These are phyloP conservation scores for Dentipellis sp. DNA, from an alignment of 768 basidiomycete genomes.

Conservation along the genomic window DNA sequence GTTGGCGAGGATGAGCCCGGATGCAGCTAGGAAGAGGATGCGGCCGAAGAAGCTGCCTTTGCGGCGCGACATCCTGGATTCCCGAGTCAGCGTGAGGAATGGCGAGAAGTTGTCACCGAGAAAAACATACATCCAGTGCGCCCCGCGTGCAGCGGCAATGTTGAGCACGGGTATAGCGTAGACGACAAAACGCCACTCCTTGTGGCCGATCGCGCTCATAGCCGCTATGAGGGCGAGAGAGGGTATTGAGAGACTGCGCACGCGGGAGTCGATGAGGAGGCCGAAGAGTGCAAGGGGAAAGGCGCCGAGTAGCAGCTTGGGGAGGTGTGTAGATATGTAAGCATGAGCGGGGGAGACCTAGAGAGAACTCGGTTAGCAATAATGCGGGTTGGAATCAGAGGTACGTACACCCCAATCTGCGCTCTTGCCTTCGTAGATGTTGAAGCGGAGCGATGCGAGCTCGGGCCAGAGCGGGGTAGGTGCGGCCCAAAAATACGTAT, in stretches of 20 bases:
- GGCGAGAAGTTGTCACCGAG: too few species aligned
- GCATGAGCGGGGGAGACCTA: constrained; percentile 62
- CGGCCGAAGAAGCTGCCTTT: constrained; percentile 40
- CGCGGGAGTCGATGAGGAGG: constrained; percentile 33
- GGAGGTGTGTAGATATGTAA: constrained; percentile 62
- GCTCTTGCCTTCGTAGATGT: constrained; percentile 79
- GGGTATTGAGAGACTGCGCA: constrained; percentile 43
- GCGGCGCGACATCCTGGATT: constrained; percentile 16
- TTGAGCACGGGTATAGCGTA: constrained; percentile 82
- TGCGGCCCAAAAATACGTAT: constrained; percentile 78
- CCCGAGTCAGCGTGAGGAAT: too few species aligned
- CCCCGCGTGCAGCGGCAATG: constrained; percentile 62
- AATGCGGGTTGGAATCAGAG: neutral
- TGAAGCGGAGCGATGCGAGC: constrained; percentile 69
- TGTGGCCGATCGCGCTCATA: constrained; percentile 79
- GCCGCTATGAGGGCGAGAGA: constrained; percentile 43
- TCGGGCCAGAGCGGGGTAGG: constrained; percentile 80
- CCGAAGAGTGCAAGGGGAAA: constrained; percentile 55
- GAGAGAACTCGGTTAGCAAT: neutral
- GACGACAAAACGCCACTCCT: constrained; percentile 96
- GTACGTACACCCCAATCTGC: constrained; percentile 84
- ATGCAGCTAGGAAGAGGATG: constrained; percentile 34
- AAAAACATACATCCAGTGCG: constrained; percentile 50
- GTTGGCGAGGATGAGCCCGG: constrained; percentile 47
- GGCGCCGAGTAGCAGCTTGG: constrained; percentile 65